Percentiles rank a stretch among this genome's conserved stretches.
Evolutionary conservation across 306 rosid species (phyloP).

Genomic region (Begonia fuchsioides): DNA sequence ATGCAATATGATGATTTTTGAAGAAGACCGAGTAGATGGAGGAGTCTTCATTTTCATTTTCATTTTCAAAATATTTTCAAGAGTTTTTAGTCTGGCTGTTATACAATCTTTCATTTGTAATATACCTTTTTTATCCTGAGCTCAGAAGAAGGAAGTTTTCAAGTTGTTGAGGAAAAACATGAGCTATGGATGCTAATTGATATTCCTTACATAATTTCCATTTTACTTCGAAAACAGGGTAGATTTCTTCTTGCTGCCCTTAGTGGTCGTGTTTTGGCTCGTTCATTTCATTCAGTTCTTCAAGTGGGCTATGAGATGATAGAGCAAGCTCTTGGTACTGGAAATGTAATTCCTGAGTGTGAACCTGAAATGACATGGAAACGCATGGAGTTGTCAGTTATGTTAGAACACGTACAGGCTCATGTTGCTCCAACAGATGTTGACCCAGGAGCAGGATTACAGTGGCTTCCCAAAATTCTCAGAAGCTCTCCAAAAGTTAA

Average conservation of each 20-base stretch:
- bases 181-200: too few relatives aligned
- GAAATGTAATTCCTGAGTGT: constrained; percentile 46
- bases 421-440: constrained; percentile 99
- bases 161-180: too few relatives aligned
- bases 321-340: constrained; percentile 75
- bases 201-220: too few relatives aligned
- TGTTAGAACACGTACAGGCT: constrained; percentile 97
- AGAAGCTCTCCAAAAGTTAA: constrained; percentile 93
- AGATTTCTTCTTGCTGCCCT: constrained; percentile 96
- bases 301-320: constrained; percentile 88
- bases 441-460: constrained; percentile 99
- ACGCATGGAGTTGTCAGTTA: constrained; percentile 76
- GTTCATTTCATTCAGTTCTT: constrained; percentile 90
- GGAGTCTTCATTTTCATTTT: too few relatives aligned
- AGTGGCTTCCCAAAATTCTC: constrained; percentile 95
- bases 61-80: too few relatives aligned
- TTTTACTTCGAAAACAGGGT: constrained; percentile 44
- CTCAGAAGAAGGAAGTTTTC: too few relatives aligned
- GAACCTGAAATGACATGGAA: constrained; percentile 98
- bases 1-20: too few relatives aligned
- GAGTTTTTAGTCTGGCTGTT: too few relatives aligned
- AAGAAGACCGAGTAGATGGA: too few relatives aligned
- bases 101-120: too few relatives aligned
- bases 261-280: constrained; percentile 89
- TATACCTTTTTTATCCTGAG: too few relatives aligned